A percentile compares a stretch with the other conserved stretches of the same genome.
phyloP scores from a whole-genome alignment of 2,329 filamentous ascomycete genomes.

The Xylaria digitata region DNA sequence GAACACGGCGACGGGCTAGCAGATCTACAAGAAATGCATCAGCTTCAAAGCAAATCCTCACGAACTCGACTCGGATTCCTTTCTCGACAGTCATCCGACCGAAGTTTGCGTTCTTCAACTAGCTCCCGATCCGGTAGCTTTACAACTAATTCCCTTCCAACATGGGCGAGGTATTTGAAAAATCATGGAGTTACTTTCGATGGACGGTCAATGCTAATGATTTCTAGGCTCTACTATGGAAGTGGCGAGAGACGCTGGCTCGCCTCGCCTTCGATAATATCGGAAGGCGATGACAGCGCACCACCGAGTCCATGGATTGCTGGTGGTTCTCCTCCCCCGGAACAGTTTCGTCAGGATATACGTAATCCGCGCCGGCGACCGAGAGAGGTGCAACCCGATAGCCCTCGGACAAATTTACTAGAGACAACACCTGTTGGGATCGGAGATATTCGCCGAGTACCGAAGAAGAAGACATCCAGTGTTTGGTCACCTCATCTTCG shows the following conservation, averaged over 20 bases:
- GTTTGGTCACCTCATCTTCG: slow-evolving; percentile 81
- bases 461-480: slow-evolving; percentile 65
- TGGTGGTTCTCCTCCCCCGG: slow-evolving; percentile 62
- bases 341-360: slow-evolving; percentile 56
- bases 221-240: slow-evolving; percentile 74
- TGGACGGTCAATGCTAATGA: slow-evolving; percentile 15
- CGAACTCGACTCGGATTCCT: slow-evolving; percentile 65
- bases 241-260: slow-evolving; percentile 70
- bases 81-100: slow-evolving; percentile 61
- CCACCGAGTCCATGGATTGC: slow-evolving; percentile 57
- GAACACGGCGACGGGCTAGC: slow-evolving; percentile 73
- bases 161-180: slow-evolving; percentile 63
- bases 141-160: slow-evolving; percentile 59
- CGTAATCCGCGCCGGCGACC: slow-evolving; percentile 50
- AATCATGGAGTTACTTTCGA: neutral
- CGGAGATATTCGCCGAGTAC: slow-evolving; percentile 48
- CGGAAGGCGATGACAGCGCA: slow-evolving; percentile 61
- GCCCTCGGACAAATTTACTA: slow-evolving; percentile 55
- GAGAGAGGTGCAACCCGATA: slow-evolving; percentile 47
- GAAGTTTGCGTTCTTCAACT: slow-evolving; percentile 63
- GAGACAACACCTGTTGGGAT: slow-evolving; percentile 53
- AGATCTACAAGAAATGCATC: slow-evolving; percentile 65
- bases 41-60: slow-evolving; percentile 62
- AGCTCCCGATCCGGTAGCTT: slow-evolving; percentile 63
- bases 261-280: slow-evolving; percentile 60